These are phyloP conservation scores for Diaporthe longicolla DNA, from an alignment of 2,329 filamentous ascomycete genomes.

Conservation along the genomic window DNA sequence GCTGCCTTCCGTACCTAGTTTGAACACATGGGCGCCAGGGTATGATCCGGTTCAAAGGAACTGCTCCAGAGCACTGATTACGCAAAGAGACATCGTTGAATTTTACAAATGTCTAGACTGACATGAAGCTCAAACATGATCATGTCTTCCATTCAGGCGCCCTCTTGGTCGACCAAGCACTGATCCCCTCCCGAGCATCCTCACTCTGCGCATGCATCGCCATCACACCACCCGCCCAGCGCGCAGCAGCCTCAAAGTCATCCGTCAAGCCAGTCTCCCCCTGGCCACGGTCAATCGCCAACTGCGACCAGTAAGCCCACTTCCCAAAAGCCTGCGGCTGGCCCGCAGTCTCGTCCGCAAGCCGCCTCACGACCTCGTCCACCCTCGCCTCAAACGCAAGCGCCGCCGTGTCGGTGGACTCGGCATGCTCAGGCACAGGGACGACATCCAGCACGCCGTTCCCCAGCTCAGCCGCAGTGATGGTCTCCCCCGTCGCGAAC, in stretches of 20 bases:
- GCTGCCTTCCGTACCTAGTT: neutral
- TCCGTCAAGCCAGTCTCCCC: conserved; percentile 42
- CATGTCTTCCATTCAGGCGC: conserved; percentile 46
- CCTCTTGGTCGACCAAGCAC: conserved; percentile 48
- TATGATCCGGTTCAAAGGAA: neutral
- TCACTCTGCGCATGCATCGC: conserved; percentile 48
- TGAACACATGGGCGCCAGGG: neutral
- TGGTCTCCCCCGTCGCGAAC: conserved; percentile 49
- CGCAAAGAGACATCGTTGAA: too few species aligned
- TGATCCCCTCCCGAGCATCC: conserved; percentile 50
- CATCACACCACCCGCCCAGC: conserved; percentile 51
- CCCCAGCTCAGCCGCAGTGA: conserved; percentile 47
- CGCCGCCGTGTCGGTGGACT: conserved; percentile 42
- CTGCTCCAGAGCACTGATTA: neutral
- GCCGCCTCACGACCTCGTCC: conserved; percentile 45
- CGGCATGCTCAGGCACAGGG: conserved; percentile 38
- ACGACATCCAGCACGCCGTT: conserved; percentile 48
- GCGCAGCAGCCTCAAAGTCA: conserved; percentile 47
- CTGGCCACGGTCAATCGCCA: conserved; percentile 41
- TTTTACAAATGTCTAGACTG: neutral
- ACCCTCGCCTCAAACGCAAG: conserved; percentile 47
- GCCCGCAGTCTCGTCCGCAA: conserved; percentile 44
- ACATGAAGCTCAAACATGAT: neutral
- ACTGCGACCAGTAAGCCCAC: conserved; percentile 54
- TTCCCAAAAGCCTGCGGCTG: conserved; percentile 53